These are phyloP conservation scores for Fraxinus dipetala DNA, from an alignment of 305 asterid genomes.

Conservation along the genomic window DNA sequence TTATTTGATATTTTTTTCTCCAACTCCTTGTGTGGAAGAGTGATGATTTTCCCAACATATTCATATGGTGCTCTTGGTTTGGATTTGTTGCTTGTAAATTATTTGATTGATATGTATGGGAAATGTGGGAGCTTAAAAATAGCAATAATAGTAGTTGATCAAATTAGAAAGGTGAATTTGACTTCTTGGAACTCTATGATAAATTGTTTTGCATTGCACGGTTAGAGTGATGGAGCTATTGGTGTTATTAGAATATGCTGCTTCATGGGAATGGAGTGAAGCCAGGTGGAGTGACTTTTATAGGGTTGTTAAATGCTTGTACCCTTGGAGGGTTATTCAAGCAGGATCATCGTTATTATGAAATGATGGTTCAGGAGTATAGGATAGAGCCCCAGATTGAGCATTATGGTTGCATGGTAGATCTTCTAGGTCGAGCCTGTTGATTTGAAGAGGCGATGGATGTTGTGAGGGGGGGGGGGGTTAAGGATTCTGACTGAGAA, in stretches of 20 bases:
- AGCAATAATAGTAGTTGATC: constrained; percentile 52
- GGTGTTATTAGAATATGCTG: constrained; percentile 51
- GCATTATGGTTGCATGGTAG: constrained; percentile 73
- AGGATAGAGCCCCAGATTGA: constrained; percentile 60
- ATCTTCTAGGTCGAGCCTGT: constrained; percentile 71
- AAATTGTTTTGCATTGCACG: constrained; percentile 67
- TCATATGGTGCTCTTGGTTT: constrained; percentile 35
- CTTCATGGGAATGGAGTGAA: constrained; percentile 26
- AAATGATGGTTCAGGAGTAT: constrained; percentile 47
- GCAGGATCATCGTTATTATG: constrained; percentile 51
- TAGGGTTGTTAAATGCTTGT: constrained; percentile 72
- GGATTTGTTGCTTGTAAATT: constrained; percentile 45
- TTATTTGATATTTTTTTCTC: no score
- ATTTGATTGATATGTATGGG: constrained; percentile 80
- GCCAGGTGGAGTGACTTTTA: constrained; percentile 69
- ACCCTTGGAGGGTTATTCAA: constrained; percentile 62
- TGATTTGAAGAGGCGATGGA: constrained; percentile 63
- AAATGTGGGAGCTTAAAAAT: constrained; percentile 68
- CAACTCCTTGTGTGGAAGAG: no score
- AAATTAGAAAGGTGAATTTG: constrained; percentile 35
- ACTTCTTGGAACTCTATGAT: constrained; percentile 77
- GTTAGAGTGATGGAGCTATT: constrained; percentile 49
- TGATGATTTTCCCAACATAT: not conserved
- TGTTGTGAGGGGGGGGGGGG: constrained; percentile 42
- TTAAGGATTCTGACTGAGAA: constrained; percentile 66